Evolutionary conservation across 345 rosid species (phyloP).

Genomic region (Atalantia buxifolia): DNA sequence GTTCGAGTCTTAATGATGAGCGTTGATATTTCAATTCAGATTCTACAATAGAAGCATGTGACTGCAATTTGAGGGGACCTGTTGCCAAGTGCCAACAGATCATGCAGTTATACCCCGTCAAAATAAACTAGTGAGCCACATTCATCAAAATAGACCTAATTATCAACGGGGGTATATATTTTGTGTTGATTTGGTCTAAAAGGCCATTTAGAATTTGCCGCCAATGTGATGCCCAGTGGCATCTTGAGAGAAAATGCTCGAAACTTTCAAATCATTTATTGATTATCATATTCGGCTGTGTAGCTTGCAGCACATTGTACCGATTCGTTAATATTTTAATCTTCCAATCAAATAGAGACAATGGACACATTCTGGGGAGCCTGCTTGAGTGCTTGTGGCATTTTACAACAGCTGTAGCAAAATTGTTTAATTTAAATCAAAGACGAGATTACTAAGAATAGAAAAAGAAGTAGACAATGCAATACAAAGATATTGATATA

Average conservation of each 20-base stretch:
- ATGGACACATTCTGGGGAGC: not conserved
- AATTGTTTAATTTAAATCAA: not conserved
- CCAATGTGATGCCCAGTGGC: slow-evolving; percentile 5
- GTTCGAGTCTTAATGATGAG: not conserved
- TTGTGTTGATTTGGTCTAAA: not conserved
- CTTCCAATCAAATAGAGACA: not conserved
- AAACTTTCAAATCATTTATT: not conserved
- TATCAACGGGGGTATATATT: not conserved
- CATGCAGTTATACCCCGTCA: not conserved
- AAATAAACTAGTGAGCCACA: not conserved
- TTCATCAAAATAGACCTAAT: not conserved
- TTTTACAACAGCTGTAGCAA: not conserved
- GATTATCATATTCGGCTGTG: not conserved
- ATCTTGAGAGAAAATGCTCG: not conserved
- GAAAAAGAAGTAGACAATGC: not conserved
- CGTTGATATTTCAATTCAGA: not conserved
- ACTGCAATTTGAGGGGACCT: not conserved
- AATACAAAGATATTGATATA: not conserved
- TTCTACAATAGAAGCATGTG: not conserved
- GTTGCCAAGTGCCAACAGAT: not conserved
- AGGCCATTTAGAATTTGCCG: not conserved
- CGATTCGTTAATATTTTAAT: not conserved
- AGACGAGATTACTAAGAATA: not conserved
- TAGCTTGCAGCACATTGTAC: not conserved
- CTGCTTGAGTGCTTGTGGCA: not conserved